Conservation (phyloP, 768 basidiomycete species). For the Xerocomellus dryophilus region DNA sequence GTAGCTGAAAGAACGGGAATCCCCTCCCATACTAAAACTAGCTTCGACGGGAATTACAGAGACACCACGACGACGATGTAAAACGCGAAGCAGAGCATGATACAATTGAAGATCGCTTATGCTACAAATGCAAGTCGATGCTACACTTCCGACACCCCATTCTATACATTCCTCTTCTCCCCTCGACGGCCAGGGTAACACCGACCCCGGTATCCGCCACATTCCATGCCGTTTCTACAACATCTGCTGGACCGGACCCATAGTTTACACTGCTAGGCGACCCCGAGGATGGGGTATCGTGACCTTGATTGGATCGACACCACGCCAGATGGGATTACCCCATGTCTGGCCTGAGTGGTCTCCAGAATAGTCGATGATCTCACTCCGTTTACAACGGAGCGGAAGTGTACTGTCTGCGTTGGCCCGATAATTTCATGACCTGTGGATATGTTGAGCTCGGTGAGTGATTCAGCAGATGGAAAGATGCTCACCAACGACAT, state of each 20-base stretch:
- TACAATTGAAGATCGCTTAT: neutral
- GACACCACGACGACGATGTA: neutral
- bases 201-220: neutral
- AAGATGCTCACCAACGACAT: conserved; percentile 28
- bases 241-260: neutral
- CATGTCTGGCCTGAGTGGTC: conserved; percentile 26
- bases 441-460: conserved; percentile 18
- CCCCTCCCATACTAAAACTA: too few species aligned
- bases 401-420: conserved; percentile 76
- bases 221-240: neutral
- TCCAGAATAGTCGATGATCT: conserved; percentile 44
- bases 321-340: neutral
- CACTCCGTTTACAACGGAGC: conserved; percentile 64
- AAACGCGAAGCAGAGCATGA: neutral
- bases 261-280: neutral
- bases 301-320: neutral
- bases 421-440: conserved; percentile 85
- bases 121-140: neutral
- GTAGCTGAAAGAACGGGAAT: neutral
- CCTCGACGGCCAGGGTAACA: neutral
- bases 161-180: too few species aligned
- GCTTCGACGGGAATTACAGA: neutral
- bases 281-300: neutral
- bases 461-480: neutral
- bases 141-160: neutral